These are phyloP conservation scores for Russula vinacea DNA, from an alignment of 768 basidiomycete species.

Conservation along the genomic window DNA sequence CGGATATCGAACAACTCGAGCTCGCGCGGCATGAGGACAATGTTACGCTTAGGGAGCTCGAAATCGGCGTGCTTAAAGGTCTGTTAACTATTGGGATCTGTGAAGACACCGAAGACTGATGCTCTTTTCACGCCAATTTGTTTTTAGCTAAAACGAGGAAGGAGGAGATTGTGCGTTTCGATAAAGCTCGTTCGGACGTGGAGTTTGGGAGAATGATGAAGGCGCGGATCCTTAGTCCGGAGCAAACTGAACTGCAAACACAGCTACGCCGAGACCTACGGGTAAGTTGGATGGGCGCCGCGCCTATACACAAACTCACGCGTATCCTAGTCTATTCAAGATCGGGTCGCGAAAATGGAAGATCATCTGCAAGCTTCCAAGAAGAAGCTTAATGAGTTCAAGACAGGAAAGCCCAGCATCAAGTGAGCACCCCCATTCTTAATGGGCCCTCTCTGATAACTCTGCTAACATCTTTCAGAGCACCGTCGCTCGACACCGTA, in stretches of 20 bases:
- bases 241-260: conserved; percentile 79
- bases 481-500: conserved; percentile 82
- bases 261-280: conserved; percentile 68
- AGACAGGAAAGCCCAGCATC: conserved; percentile 23
- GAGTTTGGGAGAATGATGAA: conserved; percentile 58
- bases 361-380: conserved; percentile 24
- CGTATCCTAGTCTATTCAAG: conserved; percentile 20
- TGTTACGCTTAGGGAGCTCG: conserved; percentile 52
- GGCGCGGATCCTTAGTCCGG: conserved; percentile 56
- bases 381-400: conserved; percentile 27
- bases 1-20: conserved; percentile 53
- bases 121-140: neutral
- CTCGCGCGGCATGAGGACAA: conserved; percentile 42
- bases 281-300: conserved; percentile 43
- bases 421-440: conserved; percentile 1
- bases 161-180: conserved; percentile 80
- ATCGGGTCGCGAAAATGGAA: conserved; percentile 26
- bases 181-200: conserved; percentile 71
- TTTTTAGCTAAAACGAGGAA: conserved; percentile 68
- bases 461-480: conserved; percentile 43
- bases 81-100: conserved; percentile 24
- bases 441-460: neutral
- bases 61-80: conserved; percentile 69
- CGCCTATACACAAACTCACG: neutral
- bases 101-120: neutral